Base-by-base conservation (phyloP, 2,329 filamentous ascomycete genomes). In the Ophiocordyceps camponoti-floridani region DNA sequence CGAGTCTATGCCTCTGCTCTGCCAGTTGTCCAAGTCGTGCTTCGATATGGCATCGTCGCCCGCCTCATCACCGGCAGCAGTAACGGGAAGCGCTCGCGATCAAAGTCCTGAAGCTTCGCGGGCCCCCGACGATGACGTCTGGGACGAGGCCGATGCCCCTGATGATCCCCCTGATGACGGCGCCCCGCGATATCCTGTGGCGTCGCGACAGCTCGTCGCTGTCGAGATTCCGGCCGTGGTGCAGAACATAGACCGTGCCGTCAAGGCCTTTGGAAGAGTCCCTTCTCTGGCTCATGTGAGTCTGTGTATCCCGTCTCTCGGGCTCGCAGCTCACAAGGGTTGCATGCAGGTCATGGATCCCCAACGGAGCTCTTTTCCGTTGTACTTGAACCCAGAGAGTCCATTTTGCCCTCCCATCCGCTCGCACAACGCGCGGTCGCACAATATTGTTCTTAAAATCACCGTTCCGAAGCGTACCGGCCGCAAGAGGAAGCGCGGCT, bases 391-490 rank as follows among this genome's bases (percentile, higher is more conserved):
- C 19, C 84, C 83, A 23, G 75, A 86, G 50, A 86, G 93, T 59
- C 80, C 82, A 3, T 77, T 85, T 54, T 79, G 83, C 53, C 81
- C 82, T 52, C 84, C 84, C 9, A 68, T 94, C 48, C 68, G 82
- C 52, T 94, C 89, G 8, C 79, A 80, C 40, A 83, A 81, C 56
- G 75, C 80, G 30, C 65, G 75, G 18, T 83, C 85, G 10, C 84
- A 87, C 56, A 94, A 95, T 56, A 66, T 96, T 18, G 70, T 96
- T 18, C 69, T 98, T 44, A 88, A 87, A 58, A 72, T 98, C 45
- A 87, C 82, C 0, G 77, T 96, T 1, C 89, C 91, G 0, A 91
- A 80, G 59, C 71, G 85, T 46, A 95, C 87, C 2, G 88, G 88
- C 3, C 75, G 86, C 48, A 94, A 84, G 62, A 75, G 88, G 47